A percentile compares a stretch with the other conserved stretches of the same genome.
phyloP scores from a whole-genome alignment of 192 early-diverging fungal species.

The Pilobolus umbonatus region DNA sequence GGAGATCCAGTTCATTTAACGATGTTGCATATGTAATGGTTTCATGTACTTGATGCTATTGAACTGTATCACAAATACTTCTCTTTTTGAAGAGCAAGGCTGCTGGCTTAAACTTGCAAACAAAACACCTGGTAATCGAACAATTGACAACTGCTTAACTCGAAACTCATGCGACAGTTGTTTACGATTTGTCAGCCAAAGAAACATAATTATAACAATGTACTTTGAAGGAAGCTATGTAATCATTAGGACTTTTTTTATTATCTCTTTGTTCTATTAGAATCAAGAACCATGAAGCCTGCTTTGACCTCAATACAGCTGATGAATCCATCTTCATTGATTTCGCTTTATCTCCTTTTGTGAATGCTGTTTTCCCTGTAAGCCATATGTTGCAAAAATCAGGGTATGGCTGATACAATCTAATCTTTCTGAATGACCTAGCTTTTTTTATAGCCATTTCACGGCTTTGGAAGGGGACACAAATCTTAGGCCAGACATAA shows the following conservation, averaged over 20 bases:
- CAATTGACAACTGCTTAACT: not conserved
- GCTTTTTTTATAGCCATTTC: not conserved
- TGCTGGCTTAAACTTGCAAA: not conserved
- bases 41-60: not conserved
- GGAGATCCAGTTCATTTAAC: not conserved
- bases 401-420: not conserved
- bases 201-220: not conserved
- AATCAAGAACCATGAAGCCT: not conserved
- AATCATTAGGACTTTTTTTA: not conserved
- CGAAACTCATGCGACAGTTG: not conserved
- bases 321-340: not conserved
- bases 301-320: not conserved
- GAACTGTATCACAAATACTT: not conserved
- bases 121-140: not conserved
- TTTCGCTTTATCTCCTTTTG: not conserved
- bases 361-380: not conserved
- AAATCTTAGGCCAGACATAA: not conserved
- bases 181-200: not conserved
- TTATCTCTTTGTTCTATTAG: conserved; percentile 1
- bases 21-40: not conserved
- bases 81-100: conserved; percentile 1
- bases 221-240: not conserved
- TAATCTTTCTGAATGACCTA: not conserved
- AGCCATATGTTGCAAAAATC: not conserved
- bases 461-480: not conserved